Evolutionary conservation across 192 early-diverging fungal genomes (phyloP).

Genomic region (Umbelopsis sp.): DNA sequence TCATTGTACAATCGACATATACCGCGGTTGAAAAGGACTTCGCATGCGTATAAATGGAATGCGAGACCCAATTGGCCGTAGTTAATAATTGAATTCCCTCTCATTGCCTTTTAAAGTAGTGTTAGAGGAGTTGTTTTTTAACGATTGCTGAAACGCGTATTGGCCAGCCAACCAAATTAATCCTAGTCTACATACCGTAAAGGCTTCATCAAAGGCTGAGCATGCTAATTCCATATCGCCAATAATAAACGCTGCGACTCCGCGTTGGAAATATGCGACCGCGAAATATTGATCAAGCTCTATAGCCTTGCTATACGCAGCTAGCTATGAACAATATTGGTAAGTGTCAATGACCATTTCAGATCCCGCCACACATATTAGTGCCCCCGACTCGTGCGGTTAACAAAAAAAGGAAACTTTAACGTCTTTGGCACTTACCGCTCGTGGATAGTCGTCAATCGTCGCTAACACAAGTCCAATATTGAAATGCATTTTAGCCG

Average conservation of each 20-base stretch:
- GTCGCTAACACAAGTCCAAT: constrained; percentile 83
- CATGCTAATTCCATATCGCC: constrained; percentile 73
- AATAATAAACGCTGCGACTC: constrained; percentile 77
- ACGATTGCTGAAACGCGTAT: background rate
- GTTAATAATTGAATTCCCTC: constrained; percentile 89
- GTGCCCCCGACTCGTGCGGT: background rate
- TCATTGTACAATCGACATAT: constrained; percentile 80
- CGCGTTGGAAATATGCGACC: constrained; percentile 92
- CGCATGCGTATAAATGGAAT: constrained; percentile 87
- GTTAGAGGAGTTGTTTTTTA: background rate
- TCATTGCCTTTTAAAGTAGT: constrained; percentile 56
- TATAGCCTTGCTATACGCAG: constrained; percentile 72
- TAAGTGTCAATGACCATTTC: constrained; percentile 31
- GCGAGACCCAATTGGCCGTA: constrained; percentile 93
- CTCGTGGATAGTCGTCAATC: constrained; percentile 72
- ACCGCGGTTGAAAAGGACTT: constrained; percentile 91
- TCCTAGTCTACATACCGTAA: constrained; percentile 54
- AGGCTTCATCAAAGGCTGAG: constrained; percentile 79
- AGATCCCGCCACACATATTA: background rate
- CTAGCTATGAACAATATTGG: constrained; percentile 58
- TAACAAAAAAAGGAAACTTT: background rate
- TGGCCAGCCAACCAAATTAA: too few species aligned
- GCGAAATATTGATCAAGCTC: constrained; percentile 86
- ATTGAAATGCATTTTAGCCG: constrained; percentile 96
- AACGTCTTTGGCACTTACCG: constrained; percentile 64